Conservation (phyloP, 805 yeast species). For the Starmerella riodocensis region DNA sequence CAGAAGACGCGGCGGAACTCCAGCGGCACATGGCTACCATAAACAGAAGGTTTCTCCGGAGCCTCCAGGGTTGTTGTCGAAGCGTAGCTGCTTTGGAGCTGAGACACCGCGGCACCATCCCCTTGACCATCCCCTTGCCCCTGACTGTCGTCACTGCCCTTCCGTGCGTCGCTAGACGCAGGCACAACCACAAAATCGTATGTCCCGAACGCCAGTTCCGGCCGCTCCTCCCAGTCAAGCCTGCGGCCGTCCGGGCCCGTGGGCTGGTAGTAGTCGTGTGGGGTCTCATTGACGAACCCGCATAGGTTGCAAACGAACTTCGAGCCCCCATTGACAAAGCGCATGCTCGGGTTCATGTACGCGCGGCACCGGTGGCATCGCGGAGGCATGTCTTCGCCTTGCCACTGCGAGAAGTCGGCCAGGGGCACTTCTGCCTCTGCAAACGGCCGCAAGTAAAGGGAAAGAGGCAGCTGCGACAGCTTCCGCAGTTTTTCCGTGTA, state of each 20-base stretch:
- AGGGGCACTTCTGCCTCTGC: constrained; percentile 59
- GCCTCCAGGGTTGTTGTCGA: not conserved
- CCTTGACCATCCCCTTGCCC: constrained; percentile 7
- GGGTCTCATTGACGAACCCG: constrained; percentile 56
- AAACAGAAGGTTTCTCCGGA: constrained; percentile 31
- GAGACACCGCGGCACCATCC: not conserved
- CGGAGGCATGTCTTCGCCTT: constrained; percentile 40
- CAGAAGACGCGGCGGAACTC: constrained; percentile 52
- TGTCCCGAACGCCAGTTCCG: constrained; percentile 71
- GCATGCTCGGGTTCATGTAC: constrained; percentile 75
- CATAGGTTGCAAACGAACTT: constrained; percentile 77
- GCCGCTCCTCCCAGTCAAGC: constrained; percentile 47
- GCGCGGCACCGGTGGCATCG: constrained; percentile 88
- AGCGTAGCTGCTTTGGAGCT: not conserved
- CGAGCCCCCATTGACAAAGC: constrained; percentile 44
- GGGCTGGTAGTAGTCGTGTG: constrained; percentile 52
- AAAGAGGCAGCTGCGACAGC: constrained; percentile 66
- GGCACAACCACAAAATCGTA: constrained; percentile 71
- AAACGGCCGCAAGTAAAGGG: constrained; percentile 72
- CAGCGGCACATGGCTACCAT: constrained; percentile 36
- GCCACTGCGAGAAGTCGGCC: constrained; percentile 42
- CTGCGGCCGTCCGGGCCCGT: constrained; percentile 50
- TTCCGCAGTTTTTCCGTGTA: constrained; percentile 53
- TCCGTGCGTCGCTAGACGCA: not conserved
- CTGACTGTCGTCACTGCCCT: not conserved